Conservation (phyloP, 202 grass and related monocot genomes). For the Dendrocalamus latiflorus region DNA sequence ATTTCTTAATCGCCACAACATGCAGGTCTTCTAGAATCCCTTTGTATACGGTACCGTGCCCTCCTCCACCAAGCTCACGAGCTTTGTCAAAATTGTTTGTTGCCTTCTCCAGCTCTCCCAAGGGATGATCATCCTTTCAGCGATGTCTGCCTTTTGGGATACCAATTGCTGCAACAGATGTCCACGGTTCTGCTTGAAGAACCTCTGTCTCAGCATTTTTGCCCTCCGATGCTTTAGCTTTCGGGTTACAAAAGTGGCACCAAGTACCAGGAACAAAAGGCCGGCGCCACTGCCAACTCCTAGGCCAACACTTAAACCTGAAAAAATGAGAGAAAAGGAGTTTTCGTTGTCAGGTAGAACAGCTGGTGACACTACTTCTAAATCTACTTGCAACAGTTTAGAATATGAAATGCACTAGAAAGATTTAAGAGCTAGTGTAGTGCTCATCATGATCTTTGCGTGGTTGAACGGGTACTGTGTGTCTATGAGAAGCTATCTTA, state of each 20-base stretch:
- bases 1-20: too few species aligned
- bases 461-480: too few species aligned
- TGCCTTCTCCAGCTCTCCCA: conserved; percentile 16
- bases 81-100: conserved; percentile 6
- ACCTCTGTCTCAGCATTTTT: conserved; percentile 16
- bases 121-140: conserved; percentile 24
- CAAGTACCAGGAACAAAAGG: neutral
- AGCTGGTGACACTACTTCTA: neutral
- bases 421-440: too few species aligned
- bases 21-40: too few species aligned
- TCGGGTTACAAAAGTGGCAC: neutral
- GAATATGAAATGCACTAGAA: too few species aligned
- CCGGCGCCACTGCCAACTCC: conserved; percentile 11
- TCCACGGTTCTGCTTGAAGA: too few species aligned
- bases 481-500: too few species aligned
- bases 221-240: conserved; percentile 1
- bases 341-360: neutral
- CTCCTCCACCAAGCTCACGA: too few species aligned
- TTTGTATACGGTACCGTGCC: too few species aligned
- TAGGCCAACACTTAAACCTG: conserved; percentile 16
- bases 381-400: too few species aligned
- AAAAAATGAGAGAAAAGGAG: neutral
- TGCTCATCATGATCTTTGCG: too few species aligned
- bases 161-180: conserved; percentile 33
- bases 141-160: neutral